Base-by-base conservation (phyloP, 1,284 basidiomycete species). In the Thelephora terrestris region DNA sequence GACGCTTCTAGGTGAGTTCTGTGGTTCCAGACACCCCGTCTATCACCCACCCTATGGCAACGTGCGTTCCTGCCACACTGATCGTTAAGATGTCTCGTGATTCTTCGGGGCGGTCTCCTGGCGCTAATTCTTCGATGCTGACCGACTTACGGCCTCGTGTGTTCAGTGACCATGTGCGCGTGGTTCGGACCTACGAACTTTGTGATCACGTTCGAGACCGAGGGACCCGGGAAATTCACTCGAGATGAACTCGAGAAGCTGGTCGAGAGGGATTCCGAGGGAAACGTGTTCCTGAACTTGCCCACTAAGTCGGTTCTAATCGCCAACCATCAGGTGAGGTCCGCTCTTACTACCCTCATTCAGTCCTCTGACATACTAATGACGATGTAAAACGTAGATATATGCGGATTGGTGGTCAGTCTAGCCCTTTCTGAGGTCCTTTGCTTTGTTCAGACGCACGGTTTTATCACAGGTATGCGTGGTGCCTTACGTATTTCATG, bases 401-500 rank as follows among this genome's bases (percentile, higher is more conserved):
- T 94, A 96, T 62, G 77, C 81, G 4, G 93, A 96, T 68, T 90
- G 87, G 87, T 32, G 29, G 29, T 32, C 7, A 32, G 29, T 32
- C 29, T 32, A 32, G 7, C 7, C 12, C 29, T 12, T 32, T 32
- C 12, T 32, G 7, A 4, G 25, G 12, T 32, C 7, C 29, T 14
- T 32, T 32, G 29, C 12, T 32, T 32, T 14, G 3, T 12, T 32
- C 29, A 14, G 3, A 9, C 29, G 12, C 7, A 5, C 9, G 9
- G 7, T 32, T 14, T 6, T 32, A 3, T 6, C 14, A 3, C 29
- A 90, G 87, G 79, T 95, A 93, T 58, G 76, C 87, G 32, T 96
- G 93, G 93, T 84, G 82, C 57, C 65, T 94, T 43, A 76, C 80
- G 2, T 91, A 91, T 60, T 89, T 87, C 59, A 75, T 82, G 54